phyloP scores from a whole-genome alignment of 129 eudicot genomes.

The Flaveria robusta region DNA sequence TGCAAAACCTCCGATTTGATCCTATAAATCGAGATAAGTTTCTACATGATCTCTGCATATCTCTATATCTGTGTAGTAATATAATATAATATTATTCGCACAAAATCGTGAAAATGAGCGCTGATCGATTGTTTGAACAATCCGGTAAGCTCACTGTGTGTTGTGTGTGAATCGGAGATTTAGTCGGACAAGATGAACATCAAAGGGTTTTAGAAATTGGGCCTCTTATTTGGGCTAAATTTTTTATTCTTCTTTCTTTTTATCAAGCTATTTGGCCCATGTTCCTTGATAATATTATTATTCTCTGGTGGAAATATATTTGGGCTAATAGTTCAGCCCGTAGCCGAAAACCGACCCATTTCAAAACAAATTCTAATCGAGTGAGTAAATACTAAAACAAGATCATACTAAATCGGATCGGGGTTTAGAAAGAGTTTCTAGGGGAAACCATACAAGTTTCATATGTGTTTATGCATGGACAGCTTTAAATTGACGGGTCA shows the following conservation, averaged over 20 bases:
- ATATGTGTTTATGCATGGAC: too few relatives aligned
- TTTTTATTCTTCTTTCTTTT: too few relatives aligned
- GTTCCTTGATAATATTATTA: too few relatives aligned
- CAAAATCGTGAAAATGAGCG: background rate
- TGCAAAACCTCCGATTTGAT: conserved; percentile 7
- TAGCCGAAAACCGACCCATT: too few relatives aligned
- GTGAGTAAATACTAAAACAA: too few relatives aligned
- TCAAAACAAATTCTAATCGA: too few relatives aligned
- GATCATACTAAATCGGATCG: too few relatives aligned
- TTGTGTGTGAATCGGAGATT: conserved; percentile 11
- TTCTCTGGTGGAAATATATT: background rate
- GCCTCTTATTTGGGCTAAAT: background rate
- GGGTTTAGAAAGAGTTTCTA: too few relatives aligned
- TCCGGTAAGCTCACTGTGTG: background rate
- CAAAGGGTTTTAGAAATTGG: conserved; percentile 21
- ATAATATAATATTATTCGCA: too few relatives aligned
- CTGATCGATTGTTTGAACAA: background rate
- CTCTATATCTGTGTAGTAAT: background rate
- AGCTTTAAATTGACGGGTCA: too few relatives aligned
- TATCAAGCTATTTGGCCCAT: too few relatives aligned
- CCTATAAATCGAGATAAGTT: conserved; percentile 35
- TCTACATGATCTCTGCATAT: conserved; percentile 47
- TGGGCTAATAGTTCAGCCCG: background rate
- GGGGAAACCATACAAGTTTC: too few relatives aligned
- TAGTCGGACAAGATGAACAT: conserved; percentile 5